Base-by-base conservation (phyloP, 164 flowering plant species). In the Vitis rotundifolia region DNA sequence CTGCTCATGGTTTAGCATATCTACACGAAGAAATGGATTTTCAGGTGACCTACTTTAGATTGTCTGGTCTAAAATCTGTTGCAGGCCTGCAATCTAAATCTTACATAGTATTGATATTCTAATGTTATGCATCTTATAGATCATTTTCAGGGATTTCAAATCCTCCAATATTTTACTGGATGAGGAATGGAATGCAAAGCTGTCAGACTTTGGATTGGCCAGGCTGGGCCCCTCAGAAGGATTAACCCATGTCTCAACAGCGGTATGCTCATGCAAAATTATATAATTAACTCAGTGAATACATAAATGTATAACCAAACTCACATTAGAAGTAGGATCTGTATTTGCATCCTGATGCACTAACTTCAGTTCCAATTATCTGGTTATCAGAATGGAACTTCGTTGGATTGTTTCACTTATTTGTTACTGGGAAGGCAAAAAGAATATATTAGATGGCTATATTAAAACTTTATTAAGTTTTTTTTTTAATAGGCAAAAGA, bases 11-110 rank as follows among this genome's bases (percentile, higher is more conserved):
- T 16, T 81, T 95, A 60, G 71, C 90, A 47, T 89, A 95, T 71
- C 83, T 95, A 61, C 99, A 95, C 68, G 98, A 95, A 79, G 87
- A 81, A 74, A 91, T 95, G 94, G 97, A 88, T 31, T 89, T 90
- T 83, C 98, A 92, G 97, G 99, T 95, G 26, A 47, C 0, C 48
- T 31, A 4, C 10, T 37, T 37, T 37, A 37, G 7, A 5, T 37
- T 37, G 44, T 37, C 1, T 58, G 19, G 61, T 58, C 1, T 12
- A 58, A 14, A 11, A 58, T 58, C 5, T n/a, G 26, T 18, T 59
- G 16, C 61, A 6, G 61, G 18, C 57, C 57, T 13, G 57, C 44
- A 3, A 69, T 61, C 56, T 26, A 1, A 54, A 11, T 37, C 29
- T 13, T n/a, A 52, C 68, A 26, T 65, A 18, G 11, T 51, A 6